Conservation (phyloP, 2,329 filamentous ascomycete species). For the Sarocladium strictum region DNA sequence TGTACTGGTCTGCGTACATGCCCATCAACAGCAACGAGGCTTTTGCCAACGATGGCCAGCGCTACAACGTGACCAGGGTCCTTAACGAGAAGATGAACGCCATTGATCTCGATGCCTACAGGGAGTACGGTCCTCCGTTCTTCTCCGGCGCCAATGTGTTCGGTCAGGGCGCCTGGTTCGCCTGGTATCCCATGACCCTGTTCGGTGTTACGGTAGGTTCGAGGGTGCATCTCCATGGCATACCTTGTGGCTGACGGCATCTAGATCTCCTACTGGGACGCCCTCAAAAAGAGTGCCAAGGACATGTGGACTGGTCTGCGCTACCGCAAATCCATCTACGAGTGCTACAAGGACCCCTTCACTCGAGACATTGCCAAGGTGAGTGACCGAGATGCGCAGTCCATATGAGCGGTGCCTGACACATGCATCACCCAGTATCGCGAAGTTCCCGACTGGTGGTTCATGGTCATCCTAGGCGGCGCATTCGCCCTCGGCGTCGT, state of each 20-base stretch:
- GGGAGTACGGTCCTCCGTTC: conserved; percentile 35
- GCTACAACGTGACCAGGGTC: conserved; percentile 30
- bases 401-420: too few species aligned
- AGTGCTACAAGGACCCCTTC: conserved; percentile 34
- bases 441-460: conserved; percentile 43
- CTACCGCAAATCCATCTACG: conserved; percentile 33
- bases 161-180: conserved; percentile 34
- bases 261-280: conserved; percentile 31
- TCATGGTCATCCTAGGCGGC: conserved; percentile 30
- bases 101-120: conserved; percentile 31
- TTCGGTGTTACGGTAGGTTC: conserved; percentile 24
- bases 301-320: conserved; percentile 22
- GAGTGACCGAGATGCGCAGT: too few species aligned
- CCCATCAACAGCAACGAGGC: conserved; percentile 35
- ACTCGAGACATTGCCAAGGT: conserved; percentile 30
- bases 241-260: not conserved
- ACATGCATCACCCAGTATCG: conserved; percentile 19
- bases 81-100: conserved; percentile 26
- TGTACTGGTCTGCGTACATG: conserved; percentile 30
- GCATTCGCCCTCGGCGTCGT: conserved; percentile 13
- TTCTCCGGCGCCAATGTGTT: conserved; percentile 29
- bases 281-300: conserved; percentile 21
- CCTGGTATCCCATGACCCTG: conserved; percentile 32
- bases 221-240: not conserved
- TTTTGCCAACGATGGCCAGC: conserved; percentile 31